A percentile compares a stretch with the other conserved stretches of the same genome.
These are phyloP conservation scores for Piper betle DNA, from an alignment of 164 flowering plant genomes.

Conservation along the genomic window DNA sequence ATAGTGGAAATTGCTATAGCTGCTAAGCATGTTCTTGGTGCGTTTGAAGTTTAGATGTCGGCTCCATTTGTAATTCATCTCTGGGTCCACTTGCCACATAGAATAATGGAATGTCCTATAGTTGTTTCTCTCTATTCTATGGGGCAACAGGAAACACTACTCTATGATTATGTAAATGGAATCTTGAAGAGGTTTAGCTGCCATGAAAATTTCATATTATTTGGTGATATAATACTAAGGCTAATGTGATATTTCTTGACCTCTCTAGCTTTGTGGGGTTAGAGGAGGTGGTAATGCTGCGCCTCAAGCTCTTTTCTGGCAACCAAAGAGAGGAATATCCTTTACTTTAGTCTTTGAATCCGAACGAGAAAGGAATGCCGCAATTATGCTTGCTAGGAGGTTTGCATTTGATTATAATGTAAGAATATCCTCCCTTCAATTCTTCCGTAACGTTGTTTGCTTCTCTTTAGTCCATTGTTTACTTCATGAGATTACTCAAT, in stretches of 20 bases:
- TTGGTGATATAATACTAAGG: not conserved
- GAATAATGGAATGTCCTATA: not conserved
- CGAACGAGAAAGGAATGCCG: constrained; percentile 84
- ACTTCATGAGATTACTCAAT: too few species aligned
- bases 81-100: too few species aligned
- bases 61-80: too few species aligned
- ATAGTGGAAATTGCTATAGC: too few species aligned
- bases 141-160: not conserved
- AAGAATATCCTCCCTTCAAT: constrained; percentile 15
- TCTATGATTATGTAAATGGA: not conserved
- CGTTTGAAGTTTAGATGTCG: too few species aligned
- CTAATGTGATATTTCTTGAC: not conserved
- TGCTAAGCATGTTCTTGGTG: not conserved
- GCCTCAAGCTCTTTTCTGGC: constrained; percentile 90
- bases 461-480: too few species aligned
- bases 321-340: constrained; percentile 59
- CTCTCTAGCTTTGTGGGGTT: constrained; percentile 71
- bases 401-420: constrained; percentile 89
- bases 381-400: constrained; percentile 79
- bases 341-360: constrained; percentile 84
- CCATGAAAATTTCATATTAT: not conserved
- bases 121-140: not conserved
- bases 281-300: constrained; percentile 97
- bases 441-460: not conserved
- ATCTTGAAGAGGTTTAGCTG: too few species aligned